These are phyloP conservation scores for Lumnitzera racemosa DNA, from an alignment of 345 rosid genomes.

Conservation along the genomic window DNA sequence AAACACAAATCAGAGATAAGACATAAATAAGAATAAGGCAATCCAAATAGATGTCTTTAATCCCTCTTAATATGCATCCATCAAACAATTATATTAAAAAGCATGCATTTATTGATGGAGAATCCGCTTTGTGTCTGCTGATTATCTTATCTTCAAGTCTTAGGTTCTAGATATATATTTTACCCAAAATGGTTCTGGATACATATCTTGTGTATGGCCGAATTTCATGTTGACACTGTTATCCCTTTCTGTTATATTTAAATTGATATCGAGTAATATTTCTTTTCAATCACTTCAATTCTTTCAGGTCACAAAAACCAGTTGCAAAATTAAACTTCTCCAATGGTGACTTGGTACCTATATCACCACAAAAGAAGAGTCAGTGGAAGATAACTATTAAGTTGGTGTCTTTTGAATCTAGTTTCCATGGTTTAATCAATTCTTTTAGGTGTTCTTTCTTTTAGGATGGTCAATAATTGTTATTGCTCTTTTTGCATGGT, in stretches of 20 bases:
- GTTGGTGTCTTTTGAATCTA: constrained; percentile 16
- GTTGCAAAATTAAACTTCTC: constrained; percentile 21
- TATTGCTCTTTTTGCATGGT: constrained; percentile 7
- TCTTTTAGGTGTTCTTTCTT: constrained; percentile 10
- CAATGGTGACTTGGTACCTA: constrained; percentile 23
- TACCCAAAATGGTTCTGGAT: neutral
- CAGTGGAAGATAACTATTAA: constrained; percentile 25
- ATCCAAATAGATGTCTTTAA: too few relatives aligned
- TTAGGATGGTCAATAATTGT: constrained; percentile 7
- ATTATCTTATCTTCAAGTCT: neutral
- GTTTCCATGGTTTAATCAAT: neutral
- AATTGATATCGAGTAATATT: neutral
- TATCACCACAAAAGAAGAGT: constrained; percentile 27
- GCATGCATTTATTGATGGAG: too few relatives aligned
- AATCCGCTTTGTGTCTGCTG: too few relatives aligned
- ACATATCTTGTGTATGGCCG: too few relatives aligned
- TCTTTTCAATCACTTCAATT: constrained; percentile 7
- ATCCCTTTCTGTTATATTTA: neutral
- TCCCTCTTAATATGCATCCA: too few relatives aligned
- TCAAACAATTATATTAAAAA: too few relatives aligned
- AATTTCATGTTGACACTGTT: too few relatives aligned
- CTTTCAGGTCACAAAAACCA: constrained; percentile 41
- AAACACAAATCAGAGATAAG: too few relatives aligned
- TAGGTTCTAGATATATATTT: neutral
- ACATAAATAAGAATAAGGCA: too few relatives aligned